These are phyloP conservation scores for Daedaleopsis sinensis DNA, from an alignment of 768 basidiomycete species.

Conservation along the genomic window DNA sequence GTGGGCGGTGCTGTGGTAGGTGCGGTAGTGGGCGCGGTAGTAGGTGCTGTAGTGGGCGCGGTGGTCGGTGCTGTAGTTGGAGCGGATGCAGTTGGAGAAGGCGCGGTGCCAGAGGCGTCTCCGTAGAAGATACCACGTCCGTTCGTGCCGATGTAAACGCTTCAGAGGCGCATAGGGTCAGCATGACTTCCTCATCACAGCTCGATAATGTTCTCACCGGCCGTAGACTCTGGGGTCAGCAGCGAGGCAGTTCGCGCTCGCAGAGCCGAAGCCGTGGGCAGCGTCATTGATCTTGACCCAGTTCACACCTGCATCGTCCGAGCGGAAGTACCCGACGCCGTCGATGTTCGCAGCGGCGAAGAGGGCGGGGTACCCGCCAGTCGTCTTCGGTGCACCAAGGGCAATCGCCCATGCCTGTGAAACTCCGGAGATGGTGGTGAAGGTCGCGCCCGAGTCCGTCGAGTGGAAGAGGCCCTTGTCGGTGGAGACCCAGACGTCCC, in stretches of 20 bases:
- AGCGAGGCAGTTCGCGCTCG: conserved; percentile 46
- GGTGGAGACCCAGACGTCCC: conserved; percentile 68
- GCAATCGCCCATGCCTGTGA: conserved; percentile 60
- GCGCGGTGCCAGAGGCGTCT: conserved; percentile 22
- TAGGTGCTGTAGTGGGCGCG: conserved; percentile 25
- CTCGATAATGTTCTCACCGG: conserved; percentile 40
- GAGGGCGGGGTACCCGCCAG: conserved; percentile 55
- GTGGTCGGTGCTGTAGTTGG: conserved; percentile 4
- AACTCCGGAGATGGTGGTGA: conserved; percentile 49
- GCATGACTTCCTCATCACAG: not conserved
- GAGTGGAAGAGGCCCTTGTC: conserved; percentile 62
- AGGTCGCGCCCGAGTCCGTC: conserved; percentile 51
- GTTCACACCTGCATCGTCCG: conserved; percentile 55
- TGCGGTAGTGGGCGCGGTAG: conserved; percentile 3
- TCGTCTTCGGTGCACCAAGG: conserved; percentile 50
- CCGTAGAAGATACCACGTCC: conserved; percentile 59
- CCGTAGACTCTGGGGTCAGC: conserved; percentile 59
- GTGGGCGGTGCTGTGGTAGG: conserved; percentile 25
- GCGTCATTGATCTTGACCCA: conserved; percentile 66
- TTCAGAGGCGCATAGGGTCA: conserved; percentile 23
- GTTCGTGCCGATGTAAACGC: conserved; percentile 64
- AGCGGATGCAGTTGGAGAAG: conserved; percentile 15
- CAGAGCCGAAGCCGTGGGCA: conserved; percentile 58
- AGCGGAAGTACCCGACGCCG: conserved; percentile 55
- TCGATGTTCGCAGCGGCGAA: conserved; percentile 58